Evolutionary conservation across 192 early-diverging fungal genomes (phyloP), one percentile per base, ranked within the genome.

Genomic region (Physocladia obscura): DNA sequence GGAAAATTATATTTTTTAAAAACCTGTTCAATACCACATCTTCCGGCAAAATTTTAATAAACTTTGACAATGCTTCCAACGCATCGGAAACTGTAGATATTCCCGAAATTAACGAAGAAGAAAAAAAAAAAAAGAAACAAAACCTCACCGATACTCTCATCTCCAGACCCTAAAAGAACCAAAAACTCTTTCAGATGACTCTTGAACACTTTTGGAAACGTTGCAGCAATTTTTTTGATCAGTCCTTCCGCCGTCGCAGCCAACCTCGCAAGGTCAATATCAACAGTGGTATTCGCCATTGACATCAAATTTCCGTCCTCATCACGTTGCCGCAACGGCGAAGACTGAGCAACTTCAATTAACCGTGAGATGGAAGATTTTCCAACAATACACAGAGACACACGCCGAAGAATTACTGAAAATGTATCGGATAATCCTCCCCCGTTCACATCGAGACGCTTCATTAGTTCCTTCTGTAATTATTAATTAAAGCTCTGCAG

Each of bases 321-420:
- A 39, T 36, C 17, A 15, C 39, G n/a, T 6, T 58, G 21, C 22
- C 58, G 61, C 6, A 4, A 26, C 13, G 62, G 6, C 0, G 32
- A 54, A 4, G 35, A 35, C 34, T 69, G 65, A 2, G 75, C 68
- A 29, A 70, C 67, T 57, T 81, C 76, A 52, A 93, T 69, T 60
- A 95, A 58, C 62, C 81, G 49, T 39, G 87, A 75, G 36, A 93
- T 79, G 36, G 82, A 65, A 54, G 82, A 85, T 48, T 86, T 88
- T 67, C 94, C 90, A 54, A 95, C 73, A 4, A 93, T 77, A 5
- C 87, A 88, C 38, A 94, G 72, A 6, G 87, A 86, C 13, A 93
- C 87, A 6, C 91, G 82, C 31, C 92, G 87, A 49, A 97, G 80
- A 24, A 95, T 76, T 17, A 89, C 73, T 1, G 82, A 76, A 26